Conservation (phyloP, 495 filamentous ascomycete species). For the Darksidea phi region DNA sequence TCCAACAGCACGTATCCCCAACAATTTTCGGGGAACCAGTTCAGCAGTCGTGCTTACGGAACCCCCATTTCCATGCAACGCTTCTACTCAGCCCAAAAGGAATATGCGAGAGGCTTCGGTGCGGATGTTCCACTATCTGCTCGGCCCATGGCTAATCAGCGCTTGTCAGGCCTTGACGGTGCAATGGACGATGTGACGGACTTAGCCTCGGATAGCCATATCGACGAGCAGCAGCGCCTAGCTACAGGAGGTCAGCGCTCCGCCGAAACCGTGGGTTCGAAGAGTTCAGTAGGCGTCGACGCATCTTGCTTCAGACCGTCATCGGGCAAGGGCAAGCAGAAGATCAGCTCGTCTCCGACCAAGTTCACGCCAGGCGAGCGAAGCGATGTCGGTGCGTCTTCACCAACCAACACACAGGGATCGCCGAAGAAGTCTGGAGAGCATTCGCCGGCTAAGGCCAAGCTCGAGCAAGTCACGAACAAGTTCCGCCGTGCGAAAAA, state of each 20-base stretch:
- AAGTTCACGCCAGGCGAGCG: slow-evolving; percentile 4
- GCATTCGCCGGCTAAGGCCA: slow-evolving; percentile 39
- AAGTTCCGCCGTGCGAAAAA: slow-evolving; percentile 27
- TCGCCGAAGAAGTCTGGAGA: slow-evolving; percentile 31
- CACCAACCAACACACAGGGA: slow-evolving; percentile 15
- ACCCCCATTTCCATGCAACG: slow-evolving; percentile 18
- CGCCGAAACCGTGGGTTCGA: background rate
- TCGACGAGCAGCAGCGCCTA: background rate
- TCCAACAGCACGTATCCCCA: background rate
- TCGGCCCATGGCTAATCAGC: background rate
- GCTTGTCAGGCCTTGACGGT: slow-evolving; percentile 25
- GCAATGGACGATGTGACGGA: slow-evolving; percentile 33
- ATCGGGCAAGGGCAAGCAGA: slow-evolving; percentile 23
- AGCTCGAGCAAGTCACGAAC: slow-evolving; percentile 41
- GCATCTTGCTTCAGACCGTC: slow-evolving; percentile 29
- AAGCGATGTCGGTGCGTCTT: background rate
- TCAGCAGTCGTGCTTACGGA: too few relatives aligned
- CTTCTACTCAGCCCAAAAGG: slow-evolving; percentile 12
- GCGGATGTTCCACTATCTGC: background rate
- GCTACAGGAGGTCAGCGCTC: background rate
- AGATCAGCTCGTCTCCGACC: slow-evolving; percentile 18
- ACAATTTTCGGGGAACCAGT: slow-evolving; percentile 5
- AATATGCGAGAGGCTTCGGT: slow-evolving; percentile 8
- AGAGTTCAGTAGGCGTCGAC: slow-evolving; percentile 5
- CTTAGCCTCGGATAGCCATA: background rate